A percentile compares a stretch with the other conserved stretches of the same genome.
These are phyloP conservation scores for Hortaea werneckii DNA, from an alignment of 2,329 filamentous ascomycete species.

Conservation along the genomic window DNA sequence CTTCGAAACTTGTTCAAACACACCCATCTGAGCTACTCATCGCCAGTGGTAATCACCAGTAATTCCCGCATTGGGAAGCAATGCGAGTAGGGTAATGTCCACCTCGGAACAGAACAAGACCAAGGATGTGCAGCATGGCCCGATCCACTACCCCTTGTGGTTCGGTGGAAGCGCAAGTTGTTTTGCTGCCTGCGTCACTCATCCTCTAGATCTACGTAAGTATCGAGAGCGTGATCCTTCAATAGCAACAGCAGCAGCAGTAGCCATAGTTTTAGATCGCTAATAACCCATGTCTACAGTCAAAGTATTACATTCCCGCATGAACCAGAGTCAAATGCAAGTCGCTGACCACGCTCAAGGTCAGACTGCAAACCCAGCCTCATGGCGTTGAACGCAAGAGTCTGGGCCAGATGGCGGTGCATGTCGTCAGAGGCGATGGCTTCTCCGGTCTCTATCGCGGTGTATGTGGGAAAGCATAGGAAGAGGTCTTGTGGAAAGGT, in stretches of 20 bases:
- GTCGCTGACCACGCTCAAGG: constrained; percentile 2
- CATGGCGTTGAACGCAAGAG: constrained; percentile 60
- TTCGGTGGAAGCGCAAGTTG: constrained; percentile 93
- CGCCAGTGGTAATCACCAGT: too few species aligned
- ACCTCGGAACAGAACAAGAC: constrained; percentile 24
- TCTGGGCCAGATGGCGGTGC: constrained; percentile 76
- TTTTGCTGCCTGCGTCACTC: constrained; percentile 82
- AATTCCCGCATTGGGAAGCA: constrained; percentile 10
- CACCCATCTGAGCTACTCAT: too few species aligned
- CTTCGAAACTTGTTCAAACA: too few species aligned
- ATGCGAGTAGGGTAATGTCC: constrained; percentile 31
- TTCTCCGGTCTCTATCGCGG: constrained; percentile 77
- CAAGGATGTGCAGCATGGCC: constrained; percentile 32
- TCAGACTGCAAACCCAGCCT: constrained; percentile 40
- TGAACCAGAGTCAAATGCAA: not conserved
- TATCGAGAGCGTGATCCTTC: constrained; percentile 11
- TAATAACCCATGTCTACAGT: too few species aligned
- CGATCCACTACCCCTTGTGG: constrained; percentile 53
- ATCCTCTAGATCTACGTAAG: constrained; percentile 85
- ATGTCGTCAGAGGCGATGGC: constrained; percentile 69
- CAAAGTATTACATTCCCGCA: too few species aligned
- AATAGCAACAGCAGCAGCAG: not conserved
- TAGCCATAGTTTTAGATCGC: too few species aligned
- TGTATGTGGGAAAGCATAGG: constrained; percentile 29
- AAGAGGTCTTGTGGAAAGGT: too few species aligned